Evolutionary conservation across 176 grass and related monocot genomes (phyloP).

Genomic region (Oryza glumipatula): DNA sequence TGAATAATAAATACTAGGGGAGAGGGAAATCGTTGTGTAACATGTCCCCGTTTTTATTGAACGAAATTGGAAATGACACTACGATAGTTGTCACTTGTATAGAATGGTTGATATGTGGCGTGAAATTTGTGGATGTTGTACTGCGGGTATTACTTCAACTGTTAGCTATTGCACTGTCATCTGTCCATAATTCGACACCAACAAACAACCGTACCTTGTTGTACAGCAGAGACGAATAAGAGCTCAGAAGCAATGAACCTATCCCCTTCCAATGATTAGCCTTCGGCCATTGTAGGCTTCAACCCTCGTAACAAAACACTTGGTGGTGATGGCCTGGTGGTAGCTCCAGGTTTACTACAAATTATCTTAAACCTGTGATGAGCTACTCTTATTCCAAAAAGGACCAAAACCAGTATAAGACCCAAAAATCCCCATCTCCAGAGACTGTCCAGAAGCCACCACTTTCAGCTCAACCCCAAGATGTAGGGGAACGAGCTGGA

Average conservation of each 20-base stretch:
- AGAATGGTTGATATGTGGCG: conserved; percentile 24
- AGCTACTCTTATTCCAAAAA: neutral
- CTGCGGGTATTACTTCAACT: neutral
- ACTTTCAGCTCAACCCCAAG: conserved; percentile 49
- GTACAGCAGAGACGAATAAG: conserved; percentile 5
- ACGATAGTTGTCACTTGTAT: neutral
- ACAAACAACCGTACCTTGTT: neutral
- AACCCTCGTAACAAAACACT: neutral
- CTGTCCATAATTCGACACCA: neutral
- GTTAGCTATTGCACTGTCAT: neutral
- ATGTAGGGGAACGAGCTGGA: conserved; percentile 56
- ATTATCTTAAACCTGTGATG: neutral
- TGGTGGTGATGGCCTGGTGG: neutral
- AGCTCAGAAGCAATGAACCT: neutral
- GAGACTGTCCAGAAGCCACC: neutral
- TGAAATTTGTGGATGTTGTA: conserved; percentile 6
- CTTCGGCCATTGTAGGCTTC: conserved; percentile 20
- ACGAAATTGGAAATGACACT: neutral
- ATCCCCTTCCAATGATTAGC: neutral
- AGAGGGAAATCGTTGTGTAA: neutral
- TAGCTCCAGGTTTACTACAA: neutral
- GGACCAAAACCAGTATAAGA: neutral
- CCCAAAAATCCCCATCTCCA: neutral
- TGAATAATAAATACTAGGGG: conserved; percentile 2
- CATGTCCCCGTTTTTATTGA: neutral